Evolutionary conservation across 2,329 filamentous ascomycete species (phyloP).

Genomic region (Fusarium anthophilum): DNA sequence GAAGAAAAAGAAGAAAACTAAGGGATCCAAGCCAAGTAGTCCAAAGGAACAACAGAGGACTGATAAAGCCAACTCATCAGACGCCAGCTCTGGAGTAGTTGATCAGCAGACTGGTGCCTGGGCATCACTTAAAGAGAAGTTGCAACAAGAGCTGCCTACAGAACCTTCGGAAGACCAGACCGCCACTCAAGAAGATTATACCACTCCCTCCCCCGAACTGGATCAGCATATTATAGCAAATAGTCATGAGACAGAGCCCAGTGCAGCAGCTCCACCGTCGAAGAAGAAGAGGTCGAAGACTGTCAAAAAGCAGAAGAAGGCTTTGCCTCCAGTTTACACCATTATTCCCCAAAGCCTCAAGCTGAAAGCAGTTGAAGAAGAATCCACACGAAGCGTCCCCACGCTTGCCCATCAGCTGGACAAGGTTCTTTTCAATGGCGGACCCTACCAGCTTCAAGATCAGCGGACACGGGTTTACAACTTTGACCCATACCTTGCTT

Average conservation of each 20-base stretch:
- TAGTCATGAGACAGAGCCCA: background rate
- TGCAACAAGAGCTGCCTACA: constrained; percentile 28
- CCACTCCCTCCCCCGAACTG: background rate
- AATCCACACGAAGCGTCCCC: constrained; percentile 58
- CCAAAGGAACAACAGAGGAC: background rate
- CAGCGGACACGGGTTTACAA: constrained; percentile 89
- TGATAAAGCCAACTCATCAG: background rate
- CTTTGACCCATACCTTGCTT: constrained; percentile 93
- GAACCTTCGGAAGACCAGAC: background rate
- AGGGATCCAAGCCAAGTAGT: background rate
- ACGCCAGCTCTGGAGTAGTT: background rate
- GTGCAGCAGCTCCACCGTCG: background rate
- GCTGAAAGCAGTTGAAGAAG: constrained; percentile 46
- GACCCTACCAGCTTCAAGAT: constrained; percentile 92
- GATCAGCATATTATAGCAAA: background rate
- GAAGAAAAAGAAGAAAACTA: constrained; percentile 1
- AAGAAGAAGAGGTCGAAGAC: background rate
- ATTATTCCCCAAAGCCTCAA: constrained; percentile 41
- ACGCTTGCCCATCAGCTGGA: constrained; percentile 79
- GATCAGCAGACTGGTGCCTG: constrained; percentile 33
- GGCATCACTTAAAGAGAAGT: constrained; percentile 43
- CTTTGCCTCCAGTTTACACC: constrained; percentile 40
- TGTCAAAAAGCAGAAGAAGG: background rate
- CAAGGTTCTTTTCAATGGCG: constrained; percentile 93
- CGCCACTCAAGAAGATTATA: background rate